phyloP scores from a whole-genome alignment of 208 protist genomes.

The Trichomonas gallinae region DNA sequence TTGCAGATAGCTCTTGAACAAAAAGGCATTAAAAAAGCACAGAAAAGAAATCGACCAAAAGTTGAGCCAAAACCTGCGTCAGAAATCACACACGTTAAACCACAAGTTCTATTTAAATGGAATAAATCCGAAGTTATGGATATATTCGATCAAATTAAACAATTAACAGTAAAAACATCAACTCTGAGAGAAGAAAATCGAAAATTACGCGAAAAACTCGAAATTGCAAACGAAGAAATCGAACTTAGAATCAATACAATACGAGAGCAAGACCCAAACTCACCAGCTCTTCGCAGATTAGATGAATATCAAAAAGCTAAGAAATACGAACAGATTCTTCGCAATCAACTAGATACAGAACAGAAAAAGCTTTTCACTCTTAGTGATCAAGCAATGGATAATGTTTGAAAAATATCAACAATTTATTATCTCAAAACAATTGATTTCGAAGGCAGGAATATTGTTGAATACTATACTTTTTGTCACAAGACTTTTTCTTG shows the following conservation, averaged over 20 bases:
- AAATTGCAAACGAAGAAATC: not conserved
- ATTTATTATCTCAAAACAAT: no score
- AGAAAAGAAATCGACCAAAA: not conserved
- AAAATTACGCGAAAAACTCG: not conserved
- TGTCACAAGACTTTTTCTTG: no score
- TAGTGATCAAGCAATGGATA: not conserved
- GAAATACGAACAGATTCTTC: not conserved
- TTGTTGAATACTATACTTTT: no score
- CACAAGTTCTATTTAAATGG: not conserved
- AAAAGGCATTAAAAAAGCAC: not conserved
- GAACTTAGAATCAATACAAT: not conserved
- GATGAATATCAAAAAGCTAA: not conserved
- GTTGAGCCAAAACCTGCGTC: not conserved
- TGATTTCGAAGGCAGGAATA: no score
- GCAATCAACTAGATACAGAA: not conserved
- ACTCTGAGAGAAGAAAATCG: not conserved
- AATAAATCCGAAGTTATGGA: not conserved
- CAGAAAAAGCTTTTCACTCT: not conserved
- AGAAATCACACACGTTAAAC: not conserved
- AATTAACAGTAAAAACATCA: not conserved
- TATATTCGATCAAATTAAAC: not conserved
- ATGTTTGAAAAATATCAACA: no score
- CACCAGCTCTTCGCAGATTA: not conserved
- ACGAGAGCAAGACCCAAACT: not conserved
- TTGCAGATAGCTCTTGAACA: not conserved